Evolutionary conservation across 768 basidiomycete genomes (phyloP).

Genomic region (Trametes villosa): DNA sequence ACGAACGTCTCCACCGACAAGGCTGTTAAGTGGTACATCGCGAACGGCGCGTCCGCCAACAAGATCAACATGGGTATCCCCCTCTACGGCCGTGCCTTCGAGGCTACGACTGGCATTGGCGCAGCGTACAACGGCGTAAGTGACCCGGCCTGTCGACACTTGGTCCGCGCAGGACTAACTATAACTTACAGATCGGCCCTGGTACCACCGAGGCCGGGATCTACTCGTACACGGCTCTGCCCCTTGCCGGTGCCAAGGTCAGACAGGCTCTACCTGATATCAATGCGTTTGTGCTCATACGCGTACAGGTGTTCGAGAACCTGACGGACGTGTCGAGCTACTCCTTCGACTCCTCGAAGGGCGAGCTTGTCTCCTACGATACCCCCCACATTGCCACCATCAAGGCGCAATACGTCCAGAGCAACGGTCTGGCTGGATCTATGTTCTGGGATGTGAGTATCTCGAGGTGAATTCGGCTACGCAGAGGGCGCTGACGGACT

Average conservation of each 20-base stretch:
- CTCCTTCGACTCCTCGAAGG: constrained; percentile 67
- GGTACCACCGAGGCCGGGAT: constrained; percentile 72
- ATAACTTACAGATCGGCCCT: constrained; percentile 58
- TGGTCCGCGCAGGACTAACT: neutral
- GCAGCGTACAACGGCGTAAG: constrained; percentile 68
- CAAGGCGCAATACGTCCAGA: constrained; percentile 71
- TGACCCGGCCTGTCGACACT: neutral
- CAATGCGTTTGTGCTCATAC: neutral
- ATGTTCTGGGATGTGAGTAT: constrained; percentile 71
- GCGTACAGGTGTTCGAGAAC: constrained; percentile 57
- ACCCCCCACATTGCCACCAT: constrained; percentile 64
- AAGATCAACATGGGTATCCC: constrained; percentile 83
- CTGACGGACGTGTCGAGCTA: constrained; percentile 70
- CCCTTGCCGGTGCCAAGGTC: constrained; percentile 44
- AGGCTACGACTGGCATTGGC: constrained; percentile 69
- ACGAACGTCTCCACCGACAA: constrained; percentile 72
- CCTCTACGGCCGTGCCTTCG: constrained; percentile 80
- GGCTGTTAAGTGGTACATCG: constrained; percentile 63
- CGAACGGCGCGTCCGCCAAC: constrained; percentile 60
- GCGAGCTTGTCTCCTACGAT: constrained; percentile 79
- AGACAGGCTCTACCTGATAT: neutral
- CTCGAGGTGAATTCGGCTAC: neutral
- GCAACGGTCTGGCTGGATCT: constrained; percentile 65
- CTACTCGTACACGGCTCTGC: constrained; percentile 78
- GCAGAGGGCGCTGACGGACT: neutral